These are phyloP conservation scores for Cordyceps cateniannulata DNA, from an alignment of 2,329 filamentous ascomycete genomes.

Conservation along the genomic window DNA sequence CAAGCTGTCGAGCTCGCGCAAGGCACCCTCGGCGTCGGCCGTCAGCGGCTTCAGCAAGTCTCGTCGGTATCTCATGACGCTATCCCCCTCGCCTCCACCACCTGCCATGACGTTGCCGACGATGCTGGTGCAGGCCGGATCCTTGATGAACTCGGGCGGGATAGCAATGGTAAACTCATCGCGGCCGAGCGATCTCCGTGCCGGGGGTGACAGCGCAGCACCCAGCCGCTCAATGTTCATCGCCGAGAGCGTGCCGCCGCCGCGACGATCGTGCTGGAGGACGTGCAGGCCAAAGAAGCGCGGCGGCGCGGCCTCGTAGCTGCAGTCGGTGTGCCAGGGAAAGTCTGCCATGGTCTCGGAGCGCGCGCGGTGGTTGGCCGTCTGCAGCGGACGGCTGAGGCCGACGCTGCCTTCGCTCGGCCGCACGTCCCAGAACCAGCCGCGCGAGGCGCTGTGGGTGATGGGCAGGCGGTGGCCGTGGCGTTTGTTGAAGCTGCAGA, in stretches of 20 bases:
- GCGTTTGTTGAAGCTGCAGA: constrained; percentile 26
- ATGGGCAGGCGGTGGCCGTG: constrained; percentile 33
- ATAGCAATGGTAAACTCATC: constrained; percentile 27
- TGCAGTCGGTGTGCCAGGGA: constrained; percentile 39
- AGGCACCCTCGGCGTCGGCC: constrained; percentile 16
- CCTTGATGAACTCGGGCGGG: constrained; percentile 30
- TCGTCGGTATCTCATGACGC: constrained; percentile 24
- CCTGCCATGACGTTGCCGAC: constrained; percentile 18
- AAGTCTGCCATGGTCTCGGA: constrained; percentile 37
- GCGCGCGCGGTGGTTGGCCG: constrained; percentile 25
- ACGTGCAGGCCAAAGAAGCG: constrained; percentile 36
- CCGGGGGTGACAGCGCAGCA: constrained; percentile 22
- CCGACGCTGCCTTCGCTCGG: constrained; percentile 21
- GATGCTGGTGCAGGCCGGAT: background rate
- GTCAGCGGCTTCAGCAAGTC: constrained; percentile 26
- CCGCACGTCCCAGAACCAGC: constrained; percentile 39
- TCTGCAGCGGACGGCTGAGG: constrained; percentile 19
- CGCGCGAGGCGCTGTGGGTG: constrained; percentile 31
- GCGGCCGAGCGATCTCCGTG: constrained; percentile 12
- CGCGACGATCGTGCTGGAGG: constrained; percentile 32
- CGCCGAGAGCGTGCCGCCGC: constrained; percentile 34
- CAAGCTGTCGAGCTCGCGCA: constrained; percentile 21
- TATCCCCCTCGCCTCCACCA: background rate
- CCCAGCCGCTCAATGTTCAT: constrained; percentile 24
- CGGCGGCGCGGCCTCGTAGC: constrained; percentile 31